phyloP scores from a whole-genome alignment of 371 early-diverging fungal genomes.

The Chytridium lagenaria region DNA sequence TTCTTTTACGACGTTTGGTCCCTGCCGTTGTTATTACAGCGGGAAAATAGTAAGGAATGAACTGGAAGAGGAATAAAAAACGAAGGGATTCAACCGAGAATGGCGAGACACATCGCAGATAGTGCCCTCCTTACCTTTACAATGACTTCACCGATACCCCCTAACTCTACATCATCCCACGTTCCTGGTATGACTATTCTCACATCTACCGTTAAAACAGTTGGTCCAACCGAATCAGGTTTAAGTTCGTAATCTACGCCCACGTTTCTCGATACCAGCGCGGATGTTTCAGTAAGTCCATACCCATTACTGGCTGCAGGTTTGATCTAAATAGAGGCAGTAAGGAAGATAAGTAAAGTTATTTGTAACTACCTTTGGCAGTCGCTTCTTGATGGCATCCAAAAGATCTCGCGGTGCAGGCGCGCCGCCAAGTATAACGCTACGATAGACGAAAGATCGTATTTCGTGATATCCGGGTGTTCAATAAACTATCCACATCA shows the following conservation, averaged over 20 bases:
- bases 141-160: slow-evolving; percentile 30
- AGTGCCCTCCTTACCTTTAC: neutral
- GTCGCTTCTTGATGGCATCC: slow-evolving; percentile 12
- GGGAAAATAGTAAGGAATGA: neutral
- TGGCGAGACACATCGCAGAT: neutral
- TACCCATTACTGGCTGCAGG: slow-evolving; percentile 26
- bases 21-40: neutral
- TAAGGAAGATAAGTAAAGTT: no score
- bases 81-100: no score
- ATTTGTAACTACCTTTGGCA: slow-evolving; percentile 7
- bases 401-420: slow-evolving; percentile 27
- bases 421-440: slow-evolving; percentile 31
- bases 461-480: slow-evolving; percentile 27
- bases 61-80: no score
- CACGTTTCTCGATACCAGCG: slow-evolving; percentile 13
- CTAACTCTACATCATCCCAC: neutral
- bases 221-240: slow-evolving; percentile 30
- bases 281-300: slow-evolving; percentile 37
- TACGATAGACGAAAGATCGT: slow-evolving; percentile 27
- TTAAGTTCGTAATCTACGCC: slow-evolving; percentile 27
- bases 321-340: slow-evolving; percentile 2
- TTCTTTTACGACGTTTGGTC: slow-evolving; percentile 34
- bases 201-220: slow-evolving; percentile 20
- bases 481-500: slow-evolving; percentile 17
- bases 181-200: slow-evolving; percentile 19